Evolutionary conservation across 78 protist genomes (phyloP).

Genomic region (Neovahlkampfia damariscottae): DNA sequence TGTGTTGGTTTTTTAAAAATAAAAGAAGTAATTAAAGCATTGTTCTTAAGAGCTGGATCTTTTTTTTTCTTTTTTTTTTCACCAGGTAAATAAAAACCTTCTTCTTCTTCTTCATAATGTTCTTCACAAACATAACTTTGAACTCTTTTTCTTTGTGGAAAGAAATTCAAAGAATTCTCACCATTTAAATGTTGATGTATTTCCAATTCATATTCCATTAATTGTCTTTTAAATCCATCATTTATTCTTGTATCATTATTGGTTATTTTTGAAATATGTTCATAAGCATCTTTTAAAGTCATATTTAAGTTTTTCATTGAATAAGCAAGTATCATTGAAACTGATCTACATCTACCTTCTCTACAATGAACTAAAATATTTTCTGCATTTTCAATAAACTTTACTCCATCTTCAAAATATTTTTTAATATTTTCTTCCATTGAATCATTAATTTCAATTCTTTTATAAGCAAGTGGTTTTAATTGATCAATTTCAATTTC

Average conservation of each 20-base stretch:
- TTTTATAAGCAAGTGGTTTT: neutral
- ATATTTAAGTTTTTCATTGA: neutral
- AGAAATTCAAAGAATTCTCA: neutral
- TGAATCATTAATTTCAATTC: neutral
- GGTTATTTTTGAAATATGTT: neutral
- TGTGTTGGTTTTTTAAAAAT: neutral
- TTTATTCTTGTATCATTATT: neutral
- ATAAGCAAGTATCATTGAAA: neutral
- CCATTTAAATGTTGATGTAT: neutral
- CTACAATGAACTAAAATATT: neutral
- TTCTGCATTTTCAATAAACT: neutral
- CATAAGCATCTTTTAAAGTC: neutral
- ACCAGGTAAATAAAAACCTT: neutral
- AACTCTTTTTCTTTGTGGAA: neutral
- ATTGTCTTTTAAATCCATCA: neutral
- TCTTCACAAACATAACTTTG: neutral
- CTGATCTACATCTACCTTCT: neutral
- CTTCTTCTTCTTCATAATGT: neutral
- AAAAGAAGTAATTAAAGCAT: neutral
- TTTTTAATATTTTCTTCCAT: neutral
- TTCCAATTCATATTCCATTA: neutral
- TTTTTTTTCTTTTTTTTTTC: neutral
- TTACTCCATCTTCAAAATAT: neutral
- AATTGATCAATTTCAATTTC: neutral
- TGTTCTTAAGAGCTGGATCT: neutral